Evolutionary conservation across 805 yeast species (phyloP).

Genomic region (Wickerhamomyces hampshirensis): DNA sequence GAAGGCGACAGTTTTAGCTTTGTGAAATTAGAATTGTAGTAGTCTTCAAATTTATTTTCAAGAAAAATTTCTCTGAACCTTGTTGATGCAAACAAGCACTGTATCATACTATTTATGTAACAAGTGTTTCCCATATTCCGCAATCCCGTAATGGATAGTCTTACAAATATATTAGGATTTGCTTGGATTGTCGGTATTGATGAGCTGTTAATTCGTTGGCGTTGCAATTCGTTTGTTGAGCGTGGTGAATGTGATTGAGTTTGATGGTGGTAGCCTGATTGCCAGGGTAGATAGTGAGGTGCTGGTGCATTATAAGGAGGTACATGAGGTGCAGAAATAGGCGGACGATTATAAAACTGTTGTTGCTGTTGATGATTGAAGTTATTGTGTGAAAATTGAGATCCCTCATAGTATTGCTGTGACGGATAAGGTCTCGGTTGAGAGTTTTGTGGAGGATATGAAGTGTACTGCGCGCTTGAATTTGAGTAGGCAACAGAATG

Average conservation of each 20-base stretch:
- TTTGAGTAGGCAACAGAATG: constrained; percentile 1
- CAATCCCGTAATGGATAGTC: constrained; percentile 54
- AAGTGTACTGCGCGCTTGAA: background rate
- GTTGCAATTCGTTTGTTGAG: constrained; percentile 4
- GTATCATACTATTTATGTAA: constrained; percentile 70
- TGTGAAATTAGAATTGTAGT: constrained; percentile 30
- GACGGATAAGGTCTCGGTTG: constrained; percentile 3
- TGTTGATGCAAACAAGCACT: constrained; percentile 55
- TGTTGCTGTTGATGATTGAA: constrained; percentile 1
- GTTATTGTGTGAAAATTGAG: constrained; percentile 1
- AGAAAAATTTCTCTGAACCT: constrained; percentile 46
- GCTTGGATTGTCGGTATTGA: constrained; percentile 34
- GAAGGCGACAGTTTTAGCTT: constrained; percentile 41
- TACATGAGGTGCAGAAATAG: constrained; percentile 2
- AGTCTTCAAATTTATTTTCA: constrained; percentile 39
- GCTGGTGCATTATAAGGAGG: background rate
- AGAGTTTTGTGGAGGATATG: constrained; percentile 2
- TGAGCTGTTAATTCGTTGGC: constrained; percentile 12
- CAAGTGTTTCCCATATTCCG: constrained; percentile 71
- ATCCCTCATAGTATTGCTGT: constrained; percentile 1
- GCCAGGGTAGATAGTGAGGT: constrained; percentile 3
- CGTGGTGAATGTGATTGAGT: constrained; percentile 1
- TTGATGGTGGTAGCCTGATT: no score
- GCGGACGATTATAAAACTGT: constrained; percentile 5
- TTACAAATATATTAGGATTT: constrained; percentile 33